Base-by-base conservation (phyloP, 148 eudicot species). In the Diospyros lotus region DNA sequence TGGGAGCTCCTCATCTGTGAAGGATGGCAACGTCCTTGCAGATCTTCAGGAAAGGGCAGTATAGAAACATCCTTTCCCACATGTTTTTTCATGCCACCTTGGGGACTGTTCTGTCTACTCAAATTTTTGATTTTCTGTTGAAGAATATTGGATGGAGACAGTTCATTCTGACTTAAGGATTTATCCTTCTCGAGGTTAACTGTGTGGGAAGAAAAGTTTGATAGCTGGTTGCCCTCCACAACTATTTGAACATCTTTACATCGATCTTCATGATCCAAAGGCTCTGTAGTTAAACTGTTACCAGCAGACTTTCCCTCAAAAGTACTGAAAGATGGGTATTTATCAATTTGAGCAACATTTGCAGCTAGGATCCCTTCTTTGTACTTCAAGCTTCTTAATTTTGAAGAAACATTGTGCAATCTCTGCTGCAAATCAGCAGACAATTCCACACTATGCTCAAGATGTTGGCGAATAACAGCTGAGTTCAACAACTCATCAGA, bases 401-500 rank as follows among this genome's bases (percentile, higher is more conserved):
- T 89, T 8, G 83, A 78, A 66, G 68, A 82, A 42, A 85, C 50
- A 63, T 82, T 51, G 50, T 88, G 89, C 72, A 90, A 67, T 69
- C 87, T 86, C 84, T 86, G 89, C 86, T 84, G 84, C 70, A 87
- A 76, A 64, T 87, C 84, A 62, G 77, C 75, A 59, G 83, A 81
- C 6, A 71, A 69, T 56, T 87, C 89, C 15, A 75, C 73, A 79
- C 86, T 81, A 17, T 80, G 86, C 77, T 90, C 91, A 60, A 90
- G 77, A 73, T 87, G 94, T 58, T 83, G 89, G 72, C 81, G 89
- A 65, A 86, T 62, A 53, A 75, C 73, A 75, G 82, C 75, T 5
- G 91, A 83, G 77, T 80, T 88, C 66, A 90, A 82, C 75, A 81
- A 82, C 82, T 87, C 94, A 52, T 90, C 91, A 69, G 83, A 86